These are phyloP conservation scores for Effrenium voratum DNA, from an alignment of 73 alveolate species.

Conservation along the genomic window DNA sequence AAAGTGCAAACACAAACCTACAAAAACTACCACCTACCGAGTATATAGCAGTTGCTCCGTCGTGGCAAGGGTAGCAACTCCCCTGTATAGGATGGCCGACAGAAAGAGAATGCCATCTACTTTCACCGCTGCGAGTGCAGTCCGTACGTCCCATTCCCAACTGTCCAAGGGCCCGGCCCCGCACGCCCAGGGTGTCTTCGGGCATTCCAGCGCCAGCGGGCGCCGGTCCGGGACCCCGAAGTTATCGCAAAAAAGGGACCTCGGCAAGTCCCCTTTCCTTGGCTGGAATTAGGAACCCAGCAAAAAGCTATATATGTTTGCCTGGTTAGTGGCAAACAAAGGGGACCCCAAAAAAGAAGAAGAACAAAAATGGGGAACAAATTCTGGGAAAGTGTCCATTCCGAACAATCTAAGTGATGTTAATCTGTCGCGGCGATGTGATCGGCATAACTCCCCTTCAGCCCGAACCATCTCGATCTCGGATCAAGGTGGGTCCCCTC, in stretches of 20 bases:
- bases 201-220: constrained; percentile 26
- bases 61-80: no score
- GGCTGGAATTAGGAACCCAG: neutral
- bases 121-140: neutral
- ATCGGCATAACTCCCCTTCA: no score
- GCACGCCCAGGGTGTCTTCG: constrained; percentile 39
- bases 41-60: no score
- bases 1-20: no score
- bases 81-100: neutral
- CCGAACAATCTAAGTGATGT: no score
- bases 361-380: no score
- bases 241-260: constrained; percentile 72
- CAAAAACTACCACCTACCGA: no score
- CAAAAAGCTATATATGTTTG: neutral
- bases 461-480: no score
- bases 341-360: neutral
- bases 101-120: neutral
- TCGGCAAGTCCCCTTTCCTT: neutral
- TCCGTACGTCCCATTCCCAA: neutral
- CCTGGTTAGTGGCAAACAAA: neutral
- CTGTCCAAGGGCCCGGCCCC: neutral
- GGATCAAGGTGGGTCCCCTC: no score
- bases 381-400: no score
- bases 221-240: constrained; percentile 32
- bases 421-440: no score